Evolutionary conservation across 106 monocot species (phyloP).

Genomic region (Dioscorea zingiberensis): DNA sequence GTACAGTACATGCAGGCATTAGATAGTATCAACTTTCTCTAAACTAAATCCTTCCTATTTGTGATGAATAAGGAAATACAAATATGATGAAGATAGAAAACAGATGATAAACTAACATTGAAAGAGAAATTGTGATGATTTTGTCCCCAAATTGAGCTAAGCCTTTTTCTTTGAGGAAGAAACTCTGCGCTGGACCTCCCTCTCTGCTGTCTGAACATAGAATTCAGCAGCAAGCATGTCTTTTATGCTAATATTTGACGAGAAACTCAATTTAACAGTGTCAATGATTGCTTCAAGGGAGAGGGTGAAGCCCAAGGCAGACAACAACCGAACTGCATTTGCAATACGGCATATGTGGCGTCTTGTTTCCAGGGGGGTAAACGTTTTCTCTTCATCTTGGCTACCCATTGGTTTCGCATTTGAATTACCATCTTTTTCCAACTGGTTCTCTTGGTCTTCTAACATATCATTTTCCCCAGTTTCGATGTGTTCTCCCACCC

Average conservation of each 20-base stretch:
- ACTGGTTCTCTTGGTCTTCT: slow-evolving; percentile 21
- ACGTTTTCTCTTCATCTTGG: slow-evolving; percentile 14
- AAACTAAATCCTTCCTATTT: too few relatives aligned
- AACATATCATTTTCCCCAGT: slow-evolving; percentile 24
- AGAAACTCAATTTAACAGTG: slow-evolving; percentile 44
- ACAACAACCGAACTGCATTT: slow-evolving; percentile 70
- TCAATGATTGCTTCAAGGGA: slow-evolving; percentile 57
- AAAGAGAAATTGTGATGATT: too few relatives aligned
- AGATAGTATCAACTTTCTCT: too few relatives aligned
- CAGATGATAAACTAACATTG: too few relatives aligned
- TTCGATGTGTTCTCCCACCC: slow-evolving; percentile 81
- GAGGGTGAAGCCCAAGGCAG: slow-evolving; percentile 70
- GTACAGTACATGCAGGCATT: too few relatives aligned
- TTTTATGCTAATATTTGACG: slow-evolving; percentile 41
- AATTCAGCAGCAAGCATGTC: slow-evolving; percentile 90
- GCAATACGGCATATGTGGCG: slow-evolving; percentile 77
- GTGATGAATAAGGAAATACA: too few relatives aligned
- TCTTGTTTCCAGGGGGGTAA: slow-evolving; percentile 50
- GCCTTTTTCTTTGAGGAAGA: slow-evolving; percentile 31
- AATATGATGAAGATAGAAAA: too few relatives aligned
- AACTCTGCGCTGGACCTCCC: slow-evolving; percentile 60
- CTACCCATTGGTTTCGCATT: background rate
- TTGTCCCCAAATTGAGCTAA: background rate
- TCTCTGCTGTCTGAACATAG: slow-evolving; percentile 80
- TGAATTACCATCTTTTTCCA: background rate